Evolutionary conservation across 192 early-diverging fungal genomes (phyloP), one percentile per base, ranked within the genome.

Genomic region (Entomortierella parvispora): DNA sequence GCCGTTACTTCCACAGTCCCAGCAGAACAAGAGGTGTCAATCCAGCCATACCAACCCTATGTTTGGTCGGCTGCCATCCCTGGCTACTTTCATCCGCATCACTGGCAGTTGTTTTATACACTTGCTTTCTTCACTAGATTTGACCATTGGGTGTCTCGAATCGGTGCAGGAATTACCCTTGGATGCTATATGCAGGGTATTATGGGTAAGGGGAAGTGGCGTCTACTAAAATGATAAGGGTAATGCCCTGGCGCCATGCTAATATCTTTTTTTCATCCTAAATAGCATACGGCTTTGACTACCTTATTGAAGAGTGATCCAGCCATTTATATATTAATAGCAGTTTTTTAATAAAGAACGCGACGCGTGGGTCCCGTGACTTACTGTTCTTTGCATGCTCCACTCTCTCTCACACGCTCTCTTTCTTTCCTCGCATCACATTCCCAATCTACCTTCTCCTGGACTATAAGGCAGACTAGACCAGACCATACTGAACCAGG

Each of bases 21-120:
- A 2, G 17, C 45, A 7, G 55, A 71, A 5, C 14, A 23, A 6
- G 58, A 60, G 51, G 44, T 62, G 4, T 2, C 45, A 42, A 42
- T 68, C 23, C 65, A 47, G 17, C 65, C 74, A 0, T 77, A 58
- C 43, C 25, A 46, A 29, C 47, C 74, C 3, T 77, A 77, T 59
- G 66, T 77, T 22, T 77, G 74, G 74, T 64, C 74, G 1, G 74
- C 37, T 9, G 53, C 56, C 12, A 58, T 63, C 4, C 62, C 58
- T 11, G 72, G 78, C 14, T 28, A 52, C n/a, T 68, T 92, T 44
- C 92, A 94, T 68, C 65, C 90, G 47, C 93, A 94, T 69, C 93
- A 94, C 62, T 94, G 93, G 93, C 90, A 92, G 64, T 87, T 94
- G 32, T 94, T 94, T 65, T 94, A 93, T 79, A 84, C 81, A 11